A percentile compares a stretch with the other conserved stretches of the same genome.
These are phyloP conservation scores for Colletotrichum falcatum DNA, from an alignment of 2,329 filamentous ascomycete genomes.

Conservation along the genomic window DNA sequence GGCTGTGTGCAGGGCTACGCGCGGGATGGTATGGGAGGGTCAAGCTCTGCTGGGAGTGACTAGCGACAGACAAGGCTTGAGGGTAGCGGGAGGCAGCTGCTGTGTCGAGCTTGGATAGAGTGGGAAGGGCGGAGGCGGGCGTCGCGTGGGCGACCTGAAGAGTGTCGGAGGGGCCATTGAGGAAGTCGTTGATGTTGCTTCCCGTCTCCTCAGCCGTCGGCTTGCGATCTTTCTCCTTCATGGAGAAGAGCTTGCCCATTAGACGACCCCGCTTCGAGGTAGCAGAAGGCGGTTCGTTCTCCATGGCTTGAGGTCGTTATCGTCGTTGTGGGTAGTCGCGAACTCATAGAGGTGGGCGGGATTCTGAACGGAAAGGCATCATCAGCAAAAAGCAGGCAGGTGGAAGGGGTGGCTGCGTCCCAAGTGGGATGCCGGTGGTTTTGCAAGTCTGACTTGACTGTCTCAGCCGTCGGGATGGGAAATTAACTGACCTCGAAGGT, in stretches of 20 bases:
- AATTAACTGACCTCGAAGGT: conserved; percentile 22
- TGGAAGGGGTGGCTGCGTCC: not conserved
- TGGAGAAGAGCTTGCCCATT: conserved; percentile 72
- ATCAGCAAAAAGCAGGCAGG: conserved; percentile 30
- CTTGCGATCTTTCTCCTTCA: conserved; percentile 60
- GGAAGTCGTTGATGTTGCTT: conserved; percentile 69
- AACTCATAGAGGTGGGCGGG: conserved; percentile 26
- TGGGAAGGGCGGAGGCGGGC: conserved; percentile 57
- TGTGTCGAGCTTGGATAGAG: conserved; percentile 66
- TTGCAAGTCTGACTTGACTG: not conserved
- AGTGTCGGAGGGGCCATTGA: conserved; percentile 67
- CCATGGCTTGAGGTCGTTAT: conserved; percentile 51
- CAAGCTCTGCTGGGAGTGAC: conserved; percentile 57
- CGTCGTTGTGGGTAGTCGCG: conserved; percentile 19
- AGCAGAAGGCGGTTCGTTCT: conserved; percentile 57
- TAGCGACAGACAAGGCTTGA: conserved; percentile 61
- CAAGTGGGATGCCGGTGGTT: conserved; percentile 14
- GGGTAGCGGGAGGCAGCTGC: conserved; percentile 67
- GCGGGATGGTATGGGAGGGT: conserved; percentile 56
- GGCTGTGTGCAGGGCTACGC: conserved; percentile 51
- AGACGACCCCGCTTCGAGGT: conserved; percentile 65
- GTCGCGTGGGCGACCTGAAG: conserved; percentile 64
- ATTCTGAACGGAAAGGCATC: conserved; percentile 9
- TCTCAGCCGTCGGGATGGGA: conserved; percentile 3
- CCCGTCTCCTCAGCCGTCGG: conserved; percentile 51